These are phyloP conservation scores for Saitozyma sp. DNA, from an alignment of 768 basidiomycete species.

Conservation along the genomic window DNA sequence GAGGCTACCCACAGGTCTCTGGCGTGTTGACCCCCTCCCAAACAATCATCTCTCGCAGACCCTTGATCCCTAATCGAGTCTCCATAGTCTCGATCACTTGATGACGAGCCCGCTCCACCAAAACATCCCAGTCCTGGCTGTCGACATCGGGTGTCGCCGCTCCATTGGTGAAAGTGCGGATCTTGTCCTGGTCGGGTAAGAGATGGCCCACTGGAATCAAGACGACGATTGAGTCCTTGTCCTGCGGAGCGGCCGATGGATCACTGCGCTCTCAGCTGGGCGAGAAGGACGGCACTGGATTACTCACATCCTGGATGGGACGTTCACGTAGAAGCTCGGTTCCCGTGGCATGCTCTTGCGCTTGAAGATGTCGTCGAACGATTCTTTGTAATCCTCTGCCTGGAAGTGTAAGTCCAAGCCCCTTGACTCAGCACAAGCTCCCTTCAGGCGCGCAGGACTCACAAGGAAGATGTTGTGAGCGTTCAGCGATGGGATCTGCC, in stretches of 20 bases:
- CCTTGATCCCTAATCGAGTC: conserved; percentile 40
- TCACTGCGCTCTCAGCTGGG: conserved; percentile 37
- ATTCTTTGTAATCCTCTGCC: conserved; percentile 55
- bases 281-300: neutral
- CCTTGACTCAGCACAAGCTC: neutral
- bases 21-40: conserved; percentile 55
- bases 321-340: conserved; percentile 57
- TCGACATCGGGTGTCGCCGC: conserved; percentile 21
- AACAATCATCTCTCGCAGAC: conserved; percentile 50
- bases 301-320: conserved; percentile 51
- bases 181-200: conserved; percentile 12
- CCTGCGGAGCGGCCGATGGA: conserved; percentile 54
- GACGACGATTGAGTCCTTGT: conserved; percentile 53
- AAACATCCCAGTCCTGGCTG: conserved; percentile 46
- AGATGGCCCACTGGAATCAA: conserved; percentile 55
- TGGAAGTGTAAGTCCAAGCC: conserved; percentile 15
- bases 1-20: conserved; percentile 48
- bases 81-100: conserved; percentile 51
- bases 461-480: conserved; percentile 57
- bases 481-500: conserved; percentile 46
- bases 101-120: conserved; percentile 49
- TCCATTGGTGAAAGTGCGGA: conserved; percentile 22
- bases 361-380: conserved; percentile 56
- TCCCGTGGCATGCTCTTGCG: conserved; percentile 54
- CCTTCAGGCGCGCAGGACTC: neutral